phyloP scores from a whole-genome alignment of 495 filamentous ascomycete species.

The Penicillium turbatum region DNA sequence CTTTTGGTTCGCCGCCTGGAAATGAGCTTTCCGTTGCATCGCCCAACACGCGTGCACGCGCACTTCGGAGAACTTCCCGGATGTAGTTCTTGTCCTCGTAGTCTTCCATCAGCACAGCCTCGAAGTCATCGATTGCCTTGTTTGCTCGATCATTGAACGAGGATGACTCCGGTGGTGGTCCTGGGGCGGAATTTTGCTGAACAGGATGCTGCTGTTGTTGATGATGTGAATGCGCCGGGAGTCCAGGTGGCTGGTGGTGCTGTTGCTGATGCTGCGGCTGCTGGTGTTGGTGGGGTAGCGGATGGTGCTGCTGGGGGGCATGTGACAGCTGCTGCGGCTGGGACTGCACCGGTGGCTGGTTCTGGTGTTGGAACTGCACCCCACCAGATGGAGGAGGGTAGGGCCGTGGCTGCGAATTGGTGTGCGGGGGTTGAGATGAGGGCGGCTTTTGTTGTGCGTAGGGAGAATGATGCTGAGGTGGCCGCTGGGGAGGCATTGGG shows the following conservation, averaged over 20 bases:
- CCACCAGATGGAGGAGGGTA: constrained; percentile 22
- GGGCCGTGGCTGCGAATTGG: constrained; percentile 18
- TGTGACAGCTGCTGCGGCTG: constrained; percentile 27
- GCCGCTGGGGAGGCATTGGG: constrained; percentile 24
- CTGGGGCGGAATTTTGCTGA: constrained; percentile 33
- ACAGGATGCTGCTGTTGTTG: constrained; percentile 26
- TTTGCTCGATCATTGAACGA: constrained; percentile 47
- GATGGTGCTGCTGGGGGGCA: constrained; percentile 18
- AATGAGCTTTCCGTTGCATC: constrained; percentile 44
- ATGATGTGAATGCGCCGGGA: constrained; percentile 24
- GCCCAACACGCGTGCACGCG: constrained; percentile 43
- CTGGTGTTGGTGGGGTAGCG: constrained; percentile 15
- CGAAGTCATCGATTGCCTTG: constrained; percentile 49
- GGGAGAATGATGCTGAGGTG: constrained; percentile 26
- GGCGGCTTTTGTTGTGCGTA: constrained; percentile 22
- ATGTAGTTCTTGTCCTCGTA: constrained; percentile 51
- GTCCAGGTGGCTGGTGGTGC: constrained; percentile 34
- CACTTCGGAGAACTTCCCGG: constrained; percentile 47
- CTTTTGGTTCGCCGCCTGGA: constrained; percentile 44
- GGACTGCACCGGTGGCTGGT: constrained; percentile 22
- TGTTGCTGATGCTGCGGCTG: constrained; percentile 24
- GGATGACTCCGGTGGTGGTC: constrained; percentile 44
- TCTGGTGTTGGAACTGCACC: constrained; percentile 16
- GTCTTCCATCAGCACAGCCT: constrained; percentile 46
- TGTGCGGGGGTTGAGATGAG: constrained; percentile 17